Percentiles rank a stretch among this genome's conserved stretches.
phyloP scores from a whole-genome alignment of 352 stramenopile genomes.

The Globisporangium cederbergense region DNA sequence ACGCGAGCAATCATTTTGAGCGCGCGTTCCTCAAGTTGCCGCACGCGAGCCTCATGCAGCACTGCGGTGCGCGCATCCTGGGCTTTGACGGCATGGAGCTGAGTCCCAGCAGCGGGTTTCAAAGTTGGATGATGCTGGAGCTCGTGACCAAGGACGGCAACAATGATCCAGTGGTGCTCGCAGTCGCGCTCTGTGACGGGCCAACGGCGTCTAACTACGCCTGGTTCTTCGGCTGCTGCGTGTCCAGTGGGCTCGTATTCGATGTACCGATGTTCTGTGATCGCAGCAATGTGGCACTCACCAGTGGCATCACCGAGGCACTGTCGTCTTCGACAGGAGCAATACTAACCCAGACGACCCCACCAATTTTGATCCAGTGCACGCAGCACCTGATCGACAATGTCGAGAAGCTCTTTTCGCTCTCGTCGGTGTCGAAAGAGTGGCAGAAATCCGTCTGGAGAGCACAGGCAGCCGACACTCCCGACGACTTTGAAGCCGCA shows the following conservation, averaged over 20 bases:
- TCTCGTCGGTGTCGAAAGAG: constrained; percentile 17
- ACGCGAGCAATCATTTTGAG: constrained; percentile 26
- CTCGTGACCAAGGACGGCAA: constrained; percentile 41
- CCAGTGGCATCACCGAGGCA: constrained; percentile 20
- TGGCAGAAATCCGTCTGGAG: constrained; percentile 12
- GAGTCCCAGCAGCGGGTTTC: constrained; percentile 30
- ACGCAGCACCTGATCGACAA: constrained; percentile 27
- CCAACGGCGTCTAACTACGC: constrained; percentile 28
- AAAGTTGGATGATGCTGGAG: constrained; percentile 26
- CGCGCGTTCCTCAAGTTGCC: constrained; percentile 45
- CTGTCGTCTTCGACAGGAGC: constrained; percentile 11
- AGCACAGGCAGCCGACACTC: constrained; percentile 30
- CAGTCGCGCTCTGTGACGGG: constrained; percentile 38
- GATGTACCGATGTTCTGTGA: constrained; percentile 39
- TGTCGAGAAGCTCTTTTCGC: constrained; percentile 22
- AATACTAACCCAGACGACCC: neutral
- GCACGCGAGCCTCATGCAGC: constrained; percentile 27
- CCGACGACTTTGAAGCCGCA: constrained; percentile 26
- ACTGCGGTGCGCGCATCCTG: constrained; percentile 24
- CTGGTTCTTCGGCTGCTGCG: constrained; percentile 38
- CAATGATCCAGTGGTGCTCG: constrained; percentile 30
- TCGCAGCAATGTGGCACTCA: constrained; percentile 17
- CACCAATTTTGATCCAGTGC: constrained; percentile 36
- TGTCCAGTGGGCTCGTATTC: constrained; percentile 24
- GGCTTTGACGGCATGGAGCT: constrained; percentile 30